Base-by-base conservation (phyloP, 768 basidiomycete species). In the Amyloporia xantha region DNA sequence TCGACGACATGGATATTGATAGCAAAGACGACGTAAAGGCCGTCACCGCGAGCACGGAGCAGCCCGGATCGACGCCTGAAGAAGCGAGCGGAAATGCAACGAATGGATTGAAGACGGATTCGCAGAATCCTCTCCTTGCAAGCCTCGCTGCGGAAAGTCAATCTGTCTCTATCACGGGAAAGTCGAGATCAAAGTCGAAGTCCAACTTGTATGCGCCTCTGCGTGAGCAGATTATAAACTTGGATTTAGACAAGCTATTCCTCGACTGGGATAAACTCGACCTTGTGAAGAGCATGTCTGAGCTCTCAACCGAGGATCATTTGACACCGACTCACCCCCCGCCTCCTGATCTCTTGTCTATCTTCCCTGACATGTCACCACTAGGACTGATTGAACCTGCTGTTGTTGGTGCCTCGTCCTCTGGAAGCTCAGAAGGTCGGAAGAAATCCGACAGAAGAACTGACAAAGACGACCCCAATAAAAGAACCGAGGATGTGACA, bases 281-380 rank as follows among this genome's bases (percentile, higher is more conserved):
- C 20, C 49, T 64, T n/a, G 51, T 54, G 25, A 56, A 59, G 43
- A 42, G 52, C 44, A 55, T 63, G 62, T 54, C 59, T 6, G 50
- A 60, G 11, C 49, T 61, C 23, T 47, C 59, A 5, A 58, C 59
- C 11, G 66, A 70, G 4, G 68, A 66, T 12, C 13, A 41, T 17
- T 15, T 25, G 15, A 17, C 23, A n/a, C 10, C 40, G 20, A 50
- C 37, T 50, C 17, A 61, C 62, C 26, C 51, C 61, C 62, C 66
- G 19, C 62, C 75, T 47, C 57, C 72, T 41, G 81, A 82, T 53
- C 68, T 85, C 21, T 73, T 77, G 1, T 75, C 78, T 26, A 78
- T 97, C 36, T 96, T 96, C 63, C 91, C 93, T 0, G 95, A 96
- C 48, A 75, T 95, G 10, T 77, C 78, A 27, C 76, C 81, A 10